Evolutionary conservation across 306 rosid species (phyloP).

Genomic region (Trifolium subterraneum): DNA sequence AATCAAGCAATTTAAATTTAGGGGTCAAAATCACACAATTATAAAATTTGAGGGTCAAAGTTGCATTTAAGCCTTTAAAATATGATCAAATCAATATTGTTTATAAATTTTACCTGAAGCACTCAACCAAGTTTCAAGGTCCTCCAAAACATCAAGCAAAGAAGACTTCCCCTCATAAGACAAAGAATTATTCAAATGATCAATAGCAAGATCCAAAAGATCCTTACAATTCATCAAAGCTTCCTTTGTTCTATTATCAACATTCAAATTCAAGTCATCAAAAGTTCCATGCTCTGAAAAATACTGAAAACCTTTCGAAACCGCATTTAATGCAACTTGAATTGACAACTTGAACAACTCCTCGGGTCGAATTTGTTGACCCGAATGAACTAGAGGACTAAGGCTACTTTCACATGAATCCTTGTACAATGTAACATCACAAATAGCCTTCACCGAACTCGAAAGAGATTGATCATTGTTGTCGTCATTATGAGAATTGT

Average conservation of each 20-base stretch:
- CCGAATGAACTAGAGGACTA: constrained; percentile 45
- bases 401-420: constrained; percentile 58
- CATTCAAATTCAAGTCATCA: constrained; percentile 26
- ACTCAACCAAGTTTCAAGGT: constrained; percentile 79
- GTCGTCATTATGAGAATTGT: neutral
- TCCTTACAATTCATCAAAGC: constrained; percentile 63
- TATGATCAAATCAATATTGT: too few species aligned
- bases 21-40: too few species aligned
- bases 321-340: constrained; percentile 53
- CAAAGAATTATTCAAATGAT: constrained; percentile 65
- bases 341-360: constrained; percentile 56
- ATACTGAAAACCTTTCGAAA: constrained; percentile 38
- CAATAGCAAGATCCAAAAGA: constrained; percentile 62
- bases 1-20: too few species aligned
- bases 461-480: constrained; percentile 29
- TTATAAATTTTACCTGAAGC: constrained; percentile 54
- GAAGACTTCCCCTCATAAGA: constrained; percentile 46
- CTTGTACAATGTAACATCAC: constrained; percentile 67
- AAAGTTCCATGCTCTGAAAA: constrained; percentile 51
- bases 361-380: constrained; percentile 51
- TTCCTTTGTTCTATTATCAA: constrained; percentile 45
- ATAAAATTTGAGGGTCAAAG: too few species aligned
- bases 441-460: constrained; percentile 61
- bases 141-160: constrained; percentile 54
- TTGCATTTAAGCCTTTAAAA: too few species aligned